A percentile compares a stretch with the other conserved stretches of the same genome.
Conservation (phyloP, 1,139 yeast species). For the Blastobotrys petasosporus region DNA sequence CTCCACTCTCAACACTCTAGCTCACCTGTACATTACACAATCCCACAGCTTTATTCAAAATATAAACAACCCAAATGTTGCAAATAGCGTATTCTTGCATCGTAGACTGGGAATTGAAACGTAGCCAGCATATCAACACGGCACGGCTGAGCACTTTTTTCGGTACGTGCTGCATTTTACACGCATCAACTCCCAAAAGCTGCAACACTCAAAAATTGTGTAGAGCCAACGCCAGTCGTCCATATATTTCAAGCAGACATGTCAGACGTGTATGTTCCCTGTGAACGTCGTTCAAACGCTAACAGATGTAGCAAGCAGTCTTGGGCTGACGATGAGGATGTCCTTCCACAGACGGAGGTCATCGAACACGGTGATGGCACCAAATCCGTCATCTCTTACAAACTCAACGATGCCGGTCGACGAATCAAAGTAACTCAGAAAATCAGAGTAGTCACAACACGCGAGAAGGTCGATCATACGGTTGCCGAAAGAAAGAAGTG, state of each 20-base stretch:
- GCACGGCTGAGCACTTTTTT: no score
- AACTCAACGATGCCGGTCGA: constrained; percentile 64
- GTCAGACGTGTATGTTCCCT: constrained; percentile 3
- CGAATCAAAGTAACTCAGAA: constrained; percentile 84
- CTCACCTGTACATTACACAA: no score
- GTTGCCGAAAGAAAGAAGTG: constrained; percentile 40
- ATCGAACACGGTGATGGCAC: constrained; percentile 82
- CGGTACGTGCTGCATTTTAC: no score
- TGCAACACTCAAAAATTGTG: no score
- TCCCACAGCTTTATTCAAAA: no score
- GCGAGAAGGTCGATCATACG: constrained; percentile 60
- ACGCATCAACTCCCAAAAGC: no score
- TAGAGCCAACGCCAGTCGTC: no score
- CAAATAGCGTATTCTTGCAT: no score
- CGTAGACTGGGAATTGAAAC: no score
- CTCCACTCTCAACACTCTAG: no score
- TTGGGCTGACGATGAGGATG: constrained; percentile 30
- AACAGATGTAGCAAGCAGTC: constrained; percentile 14
- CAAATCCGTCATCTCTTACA: constrained; percentile 76
- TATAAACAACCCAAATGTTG: no score
- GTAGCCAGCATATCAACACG: no score
- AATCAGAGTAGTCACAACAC: constrained; percentile 68
- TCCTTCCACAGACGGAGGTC: constrained; percentile 47
- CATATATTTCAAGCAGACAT: neutral
- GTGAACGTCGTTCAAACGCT: neutral